A percentile compares a stretch with the other conserved stretches of the same genome.
phyloP scores from a whole-genome alignment of 352 stramenopile genomes.

The Peronospora tabacina region DNA sequence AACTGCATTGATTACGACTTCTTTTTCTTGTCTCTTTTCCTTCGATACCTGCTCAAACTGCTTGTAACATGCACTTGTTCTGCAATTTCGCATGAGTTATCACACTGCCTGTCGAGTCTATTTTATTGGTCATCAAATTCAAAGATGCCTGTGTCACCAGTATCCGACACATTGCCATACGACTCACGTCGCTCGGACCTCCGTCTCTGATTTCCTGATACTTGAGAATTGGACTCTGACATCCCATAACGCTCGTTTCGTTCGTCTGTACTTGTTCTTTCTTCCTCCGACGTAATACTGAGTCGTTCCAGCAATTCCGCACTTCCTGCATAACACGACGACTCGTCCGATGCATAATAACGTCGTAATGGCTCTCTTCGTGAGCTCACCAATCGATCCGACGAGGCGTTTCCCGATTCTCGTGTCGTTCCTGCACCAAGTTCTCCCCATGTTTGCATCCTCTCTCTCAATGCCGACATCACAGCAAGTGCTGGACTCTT shows the following conservation, averaged over 20 bases:
- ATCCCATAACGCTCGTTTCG: slow-evolving; percentile 24
- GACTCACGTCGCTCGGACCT: slow-evolving; percentile 42
- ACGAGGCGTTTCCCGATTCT: slow-evolving; percentile 16
- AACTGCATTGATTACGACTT: background rate
- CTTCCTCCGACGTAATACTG: slow-evolving; percentile 31
- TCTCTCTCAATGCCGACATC: slow-evolving; percentile 54
- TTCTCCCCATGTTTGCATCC: slow-evolving; percentile 13
- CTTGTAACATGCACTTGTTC: slow-evolving; percentile 7
- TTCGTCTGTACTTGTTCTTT: slow-evolving; percentile 21
- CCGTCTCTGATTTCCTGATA: slow-evolving; percentile 18
- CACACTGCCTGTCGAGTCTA: slow-evolving; percentile 30
- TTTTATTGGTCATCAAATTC: slow-evolving; percentile 69
- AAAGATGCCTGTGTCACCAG: slow-evolving; percentile 56
- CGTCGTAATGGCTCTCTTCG: slow-evolving; percentile 21
- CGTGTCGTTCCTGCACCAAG: slow-evolving; percentile 14
- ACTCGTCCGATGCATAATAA: slow-evolving; percentile 29
- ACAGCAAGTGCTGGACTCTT: slow-evolving; percentile 57
- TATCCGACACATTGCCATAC: slow-evolving; percentile 42
- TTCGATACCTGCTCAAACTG: background rate
- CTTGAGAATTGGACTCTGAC: slow-evolving; percentile 15
- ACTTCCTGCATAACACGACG: slow-evolving; percentile 27
- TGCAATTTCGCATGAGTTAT: slow-evolving; percentile 14
- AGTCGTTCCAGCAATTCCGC: slow-evolving; percentile 32
- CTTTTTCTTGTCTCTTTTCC: too few relatives aligned
- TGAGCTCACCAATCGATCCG: slow-evolving; percentile 22